Evolutionary conservation across 2,329 filamentous ascomycete genomes (phyloP).

Genomic region (Tolypocladium ovalisporum): DNA sequence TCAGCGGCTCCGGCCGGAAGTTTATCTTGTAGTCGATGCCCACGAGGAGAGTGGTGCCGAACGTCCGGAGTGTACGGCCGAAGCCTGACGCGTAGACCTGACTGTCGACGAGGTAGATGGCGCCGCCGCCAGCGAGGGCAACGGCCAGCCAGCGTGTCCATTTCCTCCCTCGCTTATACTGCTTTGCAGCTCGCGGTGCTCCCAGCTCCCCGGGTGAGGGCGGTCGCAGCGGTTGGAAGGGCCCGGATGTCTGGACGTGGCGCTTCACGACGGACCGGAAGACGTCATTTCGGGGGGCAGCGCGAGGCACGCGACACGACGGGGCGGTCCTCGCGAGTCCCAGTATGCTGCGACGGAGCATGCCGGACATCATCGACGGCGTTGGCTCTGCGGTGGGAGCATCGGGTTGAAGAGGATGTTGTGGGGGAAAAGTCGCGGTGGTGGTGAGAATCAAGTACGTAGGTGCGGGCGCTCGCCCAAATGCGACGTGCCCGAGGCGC

Average conservation of each 20-base stretch:
- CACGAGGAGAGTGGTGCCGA: conserved; percentile 66
- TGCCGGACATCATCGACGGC: conserved; percentile 10
- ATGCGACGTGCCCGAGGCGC: not conserved
- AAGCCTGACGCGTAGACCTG: conserved; percentile 71
- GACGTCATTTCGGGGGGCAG: conserved; percentile 3
- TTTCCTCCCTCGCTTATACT: conserved; percentile 59
- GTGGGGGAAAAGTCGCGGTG: not conserved
- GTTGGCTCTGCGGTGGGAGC: conserved; percentile 1
- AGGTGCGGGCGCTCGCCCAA: not conserved
- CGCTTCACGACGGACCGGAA: conserved; percentile 5
- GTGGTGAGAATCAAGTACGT: not conserved
- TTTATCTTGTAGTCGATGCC: conserved; percentile 95
- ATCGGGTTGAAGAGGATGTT: conserved; percentile 2
- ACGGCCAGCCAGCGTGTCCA: conserved; percentile 67
- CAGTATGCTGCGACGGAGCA: conserved; percentile 17
- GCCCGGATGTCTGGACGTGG: conserved; percentile 21
- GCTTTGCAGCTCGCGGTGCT: conserved; percentile 56
- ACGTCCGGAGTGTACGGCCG: conserved; percentile 70
- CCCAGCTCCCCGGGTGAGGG: conserved; percentile 73
- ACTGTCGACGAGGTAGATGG: conserved; percentile 58
- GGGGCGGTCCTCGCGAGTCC: conserved; percentile 8
- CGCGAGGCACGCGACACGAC: conserved; percentile 7
- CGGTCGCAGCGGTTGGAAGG: conserved; percentile 58
- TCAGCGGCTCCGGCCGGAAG: conserved; percentile 69
- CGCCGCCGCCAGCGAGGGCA: conserved; percentile 45